Conservation (phyloP, 306 rosid genomes). For the Spatholobus suberectus region DNA sequence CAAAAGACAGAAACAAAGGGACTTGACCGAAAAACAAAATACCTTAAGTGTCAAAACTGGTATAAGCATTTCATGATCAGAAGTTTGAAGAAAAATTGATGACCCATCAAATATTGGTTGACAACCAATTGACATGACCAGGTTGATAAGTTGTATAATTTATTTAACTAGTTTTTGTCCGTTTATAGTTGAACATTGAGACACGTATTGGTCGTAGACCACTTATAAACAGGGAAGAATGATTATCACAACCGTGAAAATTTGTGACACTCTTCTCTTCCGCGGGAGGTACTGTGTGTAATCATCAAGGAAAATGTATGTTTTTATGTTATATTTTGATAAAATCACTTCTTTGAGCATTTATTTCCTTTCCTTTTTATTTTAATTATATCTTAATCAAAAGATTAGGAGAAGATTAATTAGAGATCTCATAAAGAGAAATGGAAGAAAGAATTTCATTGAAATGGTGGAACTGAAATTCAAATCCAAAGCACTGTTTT, state of each 20-base stretch:
- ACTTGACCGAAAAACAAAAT: conserved; percentile 25
- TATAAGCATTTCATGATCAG: conserved; percentile 1
- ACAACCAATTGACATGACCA: conserved; percentile 48
- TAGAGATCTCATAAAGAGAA: background rate
- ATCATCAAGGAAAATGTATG: background rate
- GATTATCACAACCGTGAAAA: background rate
- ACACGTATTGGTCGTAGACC: background rate
- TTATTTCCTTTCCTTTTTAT: too few relatives aligned
- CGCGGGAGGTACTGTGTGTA: too few relatives aligned
- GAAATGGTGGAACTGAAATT: background rate
- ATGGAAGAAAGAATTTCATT: background rate
- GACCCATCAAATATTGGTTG: conserved; percentile 20
- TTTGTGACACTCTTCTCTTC: background rate
- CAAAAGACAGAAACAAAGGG: background rate
- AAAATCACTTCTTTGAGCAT: too few relatives aligned
- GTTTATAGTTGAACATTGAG: background rate
- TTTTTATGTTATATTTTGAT: background rate
- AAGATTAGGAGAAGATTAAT: background rate
- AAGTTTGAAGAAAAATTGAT: background rate
- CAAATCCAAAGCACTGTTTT: too few relatives aligned
- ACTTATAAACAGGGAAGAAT: background rate
- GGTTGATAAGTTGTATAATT: background rate
- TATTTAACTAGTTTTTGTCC: conserved; percentile 6
- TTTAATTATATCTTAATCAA: too few relatives aligned
- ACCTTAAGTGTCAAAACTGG: background rate